Percentiles rank a stretch among this genome's conserved stretches.
phyloP scores from a whole-genome alignment of 305 asterid genomes.

The Fraxinus dipetala region DNA sequence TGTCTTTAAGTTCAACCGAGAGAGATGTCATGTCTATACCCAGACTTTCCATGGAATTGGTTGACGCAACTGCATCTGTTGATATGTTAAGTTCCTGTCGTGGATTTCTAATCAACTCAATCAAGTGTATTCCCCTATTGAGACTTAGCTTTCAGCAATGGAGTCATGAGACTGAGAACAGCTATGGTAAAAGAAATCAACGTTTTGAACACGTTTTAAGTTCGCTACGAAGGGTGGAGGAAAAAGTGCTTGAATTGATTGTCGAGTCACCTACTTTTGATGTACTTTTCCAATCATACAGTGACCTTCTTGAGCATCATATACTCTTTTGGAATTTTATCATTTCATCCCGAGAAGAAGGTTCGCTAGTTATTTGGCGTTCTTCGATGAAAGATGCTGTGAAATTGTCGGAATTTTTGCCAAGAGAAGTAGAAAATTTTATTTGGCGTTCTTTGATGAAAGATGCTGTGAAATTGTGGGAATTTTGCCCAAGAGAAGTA shows the following conservation, averaged over 20 bases:
- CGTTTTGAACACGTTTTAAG: conserved; percentile 42
- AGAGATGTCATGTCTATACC: conserved; percentile 37
- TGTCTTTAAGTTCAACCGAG: conserved; percentile 31
- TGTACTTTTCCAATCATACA: conserved; percentile 46
- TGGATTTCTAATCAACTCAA: conserved; percentile 44
- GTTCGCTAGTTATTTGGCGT: conserved; percentile 51
- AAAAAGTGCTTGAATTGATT: conserved; percentile 59
- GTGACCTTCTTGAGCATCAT: conserved; percentile 76
- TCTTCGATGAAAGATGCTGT: conserved; percentile 52
- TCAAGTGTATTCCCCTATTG: conserved; percentile 52
- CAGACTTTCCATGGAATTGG: conserved; percentile 52
- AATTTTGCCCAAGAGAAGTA: conserved; percentile 54
- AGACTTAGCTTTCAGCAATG: conserved; percentile 75
- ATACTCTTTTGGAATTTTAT: conserved; percentile 63
- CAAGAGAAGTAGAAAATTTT: conserved; percentile 54
- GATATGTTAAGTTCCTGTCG: conserved; percentile 34
- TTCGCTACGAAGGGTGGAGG: conserved; percentile 56
- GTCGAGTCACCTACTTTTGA: conserved; percentile 56
- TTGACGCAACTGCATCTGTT: conserved; percentile 38
- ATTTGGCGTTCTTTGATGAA: conserved; percentile 40
- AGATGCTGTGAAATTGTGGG: conserved; percentile 44
- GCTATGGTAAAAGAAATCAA: conserved; percentile 27
- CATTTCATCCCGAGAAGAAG: conserved; percentile 45
- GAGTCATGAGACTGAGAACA: conserved; percentile 48
- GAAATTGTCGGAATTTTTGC: conserved; percentile 47